phyloP scores from a whole-genome alignment of 192 early-diverging fungal genomes.

The Gigaspora rosea region DNA sequence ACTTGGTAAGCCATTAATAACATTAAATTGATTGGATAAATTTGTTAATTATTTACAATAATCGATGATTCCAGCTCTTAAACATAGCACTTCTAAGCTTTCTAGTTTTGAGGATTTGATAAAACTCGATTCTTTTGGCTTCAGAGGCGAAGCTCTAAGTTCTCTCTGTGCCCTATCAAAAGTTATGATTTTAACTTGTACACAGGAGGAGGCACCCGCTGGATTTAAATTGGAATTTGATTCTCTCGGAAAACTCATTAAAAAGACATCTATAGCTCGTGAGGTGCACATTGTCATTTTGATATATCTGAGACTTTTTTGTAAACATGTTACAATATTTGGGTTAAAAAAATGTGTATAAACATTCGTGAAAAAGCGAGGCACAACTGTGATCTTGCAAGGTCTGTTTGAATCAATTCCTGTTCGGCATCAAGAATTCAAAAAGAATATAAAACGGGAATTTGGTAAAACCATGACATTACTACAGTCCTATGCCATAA shows the following conservation, averaged over 20 bases:
- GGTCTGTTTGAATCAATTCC: slow-evolving; percentile 84
- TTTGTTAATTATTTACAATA: background rate
- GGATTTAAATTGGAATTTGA: slow-evolving; percentile 76
- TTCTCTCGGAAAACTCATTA: slow-evolving; percentile 57
- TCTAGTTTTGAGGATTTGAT: slow-evolving; percentile 74
- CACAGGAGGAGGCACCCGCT: slow-evolving; percentile 52
- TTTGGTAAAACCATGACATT: slow-evolving; percentile 74
- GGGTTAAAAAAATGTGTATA: slow-evolving; percentile 34
- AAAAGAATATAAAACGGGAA: slow-evolving; percentile 79
- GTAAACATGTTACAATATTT: background rate
- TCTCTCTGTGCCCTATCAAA: slow-evolving; percentile 80
- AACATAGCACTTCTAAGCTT: slow-evolving; percentile 90
- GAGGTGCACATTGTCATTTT: slow-evolving; percentile 40
- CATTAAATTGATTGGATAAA: slow-evolving; percentile 13
- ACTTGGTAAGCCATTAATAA: slow-evolving; percentile 54
- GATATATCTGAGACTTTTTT: background rate
- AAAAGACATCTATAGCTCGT: slow-evolving; percentile 52
- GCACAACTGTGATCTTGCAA: slow-evolving; percentile 78
- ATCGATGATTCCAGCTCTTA: slow-evolving; percentile 57
- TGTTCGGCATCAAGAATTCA: slow-evolving; percentile 84
- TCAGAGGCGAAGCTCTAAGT: slow-evolving; percentile 91
- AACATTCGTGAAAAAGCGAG: slow-evolving; percentile 38
- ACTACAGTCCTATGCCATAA: slow-evolving; percentile 84
- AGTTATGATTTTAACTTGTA: slow-evolving; percentile 69
- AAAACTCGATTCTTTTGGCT: slow-evolving; percentile 84